These are phyloP conservation scores for Calophaca sinica DNA, from an alignment of 306 rosid species.

Conservation along the genomic window DNA sequence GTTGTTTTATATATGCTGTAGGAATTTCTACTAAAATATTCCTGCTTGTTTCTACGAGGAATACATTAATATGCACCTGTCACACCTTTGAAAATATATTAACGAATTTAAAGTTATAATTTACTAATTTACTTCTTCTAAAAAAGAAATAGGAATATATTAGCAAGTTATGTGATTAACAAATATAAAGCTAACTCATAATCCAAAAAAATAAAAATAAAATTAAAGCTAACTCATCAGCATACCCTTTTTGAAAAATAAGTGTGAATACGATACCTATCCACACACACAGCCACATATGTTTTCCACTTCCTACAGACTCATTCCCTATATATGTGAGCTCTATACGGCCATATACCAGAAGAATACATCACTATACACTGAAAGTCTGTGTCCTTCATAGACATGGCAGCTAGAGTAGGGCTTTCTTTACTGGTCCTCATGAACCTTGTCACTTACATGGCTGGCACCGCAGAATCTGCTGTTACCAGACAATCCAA, in stretches of 20 bases:
- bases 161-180: neutral
- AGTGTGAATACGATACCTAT: constrained; percentile 2
- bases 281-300: neutral
- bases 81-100: neutral
- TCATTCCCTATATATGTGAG: constrained; percentile 32
- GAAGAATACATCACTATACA: too few relatives aligned
- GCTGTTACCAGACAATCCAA: constrained; percentile 24
- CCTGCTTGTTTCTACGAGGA: neutral
- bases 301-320: neutral
- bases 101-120: too few relatives aligned
- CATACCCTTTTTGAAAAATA: constrained; percentile 1
- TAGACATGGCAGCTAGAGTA: constrained; percentile 56
- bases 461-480: constrained; percentile 33
- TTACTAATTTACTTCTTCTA: too few relatives aligned
- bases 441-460: constrained; percentile 41
- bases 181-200: neutral
- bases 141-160: too few relatives aligned
- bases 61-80: neutral
- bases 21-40: too few relatives aligned
- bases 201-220: too few relatives aligned
- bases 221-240: neutral
- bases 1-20: neutral
- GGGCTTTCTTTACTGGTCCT: constrained; percentile 47
- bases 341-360: neutral
- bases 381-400: neutral